Conservation (phyloP, 2,329 filamentous ascomycete species). For the Colletotrichum spaethianum region DNA sequence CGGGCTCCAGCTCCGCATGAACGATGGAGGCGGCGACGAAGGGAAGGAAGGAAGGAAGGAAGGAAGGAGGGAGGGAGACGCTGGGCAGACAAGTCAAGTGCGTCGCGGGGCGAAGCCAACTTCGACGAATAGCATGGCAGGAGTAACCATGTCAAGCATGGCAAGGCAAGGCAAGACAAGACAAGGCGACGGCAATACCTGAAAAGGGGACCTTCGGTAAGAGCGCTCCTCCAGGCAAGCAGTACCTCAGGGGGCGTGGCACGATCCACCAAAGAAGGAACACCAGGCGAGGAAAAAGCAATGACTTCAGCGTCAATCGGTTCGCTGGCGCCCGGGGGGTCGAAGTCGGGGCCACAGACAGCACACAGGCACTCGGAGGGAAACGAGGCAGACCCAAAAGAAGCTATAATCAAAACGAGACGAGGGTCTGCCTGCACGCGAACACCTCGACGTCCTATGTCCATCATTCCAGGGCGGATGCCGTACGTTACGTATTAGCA, state of each 20-base stretch:
- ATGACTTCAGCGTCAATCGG: slow-evolving; percentile 6
- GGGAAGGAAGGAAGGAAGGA: slow-evolving; percentile 14
- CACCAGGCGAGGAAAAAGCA: slow-evolving; percentile 34
- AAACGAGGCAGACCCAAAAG: slow-evolving; percentile 1
- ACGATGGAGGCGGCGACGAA: slow-evolving; percentile 20
- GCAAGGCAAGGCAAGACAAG: not conserved
- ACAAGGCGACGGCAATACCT: slow-evolving; percentile 13
- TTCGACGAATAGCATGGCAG: slow-evolving; percentile 21
- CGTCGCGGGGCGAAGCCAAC: not conserved
- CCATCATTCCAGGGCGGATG: not conserved
- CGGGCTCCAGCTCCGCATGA: slow-evolving; percentile 30
- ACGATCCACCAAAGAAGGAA: slow-evolving; percentile 34
- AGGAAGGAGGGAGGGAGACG: slow-evolving; percentile 9
- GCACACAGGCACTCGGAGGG: not conserved
- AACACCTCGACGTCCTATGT: not conserved
- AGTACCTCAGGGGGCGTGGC: slow-evolving; percentile 18
- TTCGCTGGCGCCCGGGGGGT: slow-evolving; percentile 8
- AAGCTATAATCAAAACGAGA: slow-evolving; percentile 27
- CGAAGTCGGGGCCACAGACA: not conserved
- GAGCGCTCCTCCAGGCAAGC: not conserved
- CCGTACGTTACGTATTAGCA: slow-evolving; percentile 17
- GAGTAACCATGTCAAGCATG: slow-evolving; percentile 17
- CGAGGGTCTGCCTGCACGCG: slow-evolving; percentile 24
- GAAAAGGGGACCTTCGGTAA: not conserved
- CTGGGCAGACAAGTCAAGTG: slow-evolving; percentile 25